Conservation (phyloP, 169 alveolate genomes). For the Plasmodium cynomolgi region DNA sequence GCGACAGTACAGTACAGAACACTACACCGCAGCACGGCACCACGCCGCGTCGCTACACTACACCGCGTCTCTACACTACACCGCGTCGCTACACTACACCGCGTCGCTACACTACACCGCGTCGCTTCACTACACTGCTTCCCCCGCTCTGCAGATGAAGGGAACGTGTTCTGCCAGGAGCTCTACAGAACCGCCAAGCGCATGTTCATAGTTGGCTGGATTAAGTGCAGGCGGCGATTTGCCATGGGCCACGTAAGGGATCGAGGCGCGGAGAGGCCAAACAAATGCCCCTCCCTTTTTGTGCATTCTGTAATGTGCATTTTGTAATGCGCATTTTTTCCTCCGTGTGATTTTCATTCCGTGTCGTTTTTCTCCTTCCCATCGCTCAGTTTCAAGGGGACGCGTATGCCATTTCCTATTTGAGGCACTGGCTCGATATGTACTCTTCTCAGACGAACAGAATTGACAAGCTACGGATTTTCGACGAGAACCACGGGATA, state of each 20-base stretch:
- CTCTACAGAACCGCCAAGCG: conserved; percentile 56
- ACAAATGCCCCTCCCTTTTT: neutral
- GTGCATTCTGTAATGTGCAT: neutral
- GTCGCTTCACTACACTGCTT: neutral
- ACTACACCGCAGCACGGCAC: too few relatives aligned
- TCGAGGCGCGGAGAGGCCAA: neutral
- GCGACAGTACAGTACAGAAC: neutral
- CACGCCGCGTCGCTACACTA: neutral
- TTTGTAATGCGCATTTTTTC: neutral
- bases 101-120: neutral
- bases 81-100: neutral
- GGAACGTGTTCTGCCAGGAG: conserved; percentile 55
- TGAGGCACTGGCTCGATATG: conserved; percentile 70
- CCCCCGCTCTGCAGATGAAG: conserved; percentile 13
- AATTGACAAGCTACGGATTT: conserved; percentile 24
- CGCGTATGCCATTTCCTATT: conserved; percentile 61
- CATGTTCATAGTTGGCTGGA: conserved; percentile 66
- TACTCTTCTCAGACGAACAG: conserved; percentile 31
- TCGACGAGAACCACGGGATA: conserved; percentile 69
- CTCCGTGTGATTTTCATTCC: neutral
- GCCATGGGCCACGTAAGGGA: conserved; percentile 65
- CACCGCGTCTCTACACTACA: neutral
- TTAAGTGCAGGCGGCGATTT: conserved; percentile 51
- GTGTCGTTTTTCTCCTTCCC: neutral
- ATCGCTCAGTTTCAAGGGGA: conserved; percentile 56